Percentiles rank a stretch among this genome's conserved stretches.
Conservation (phyloP, 257 asterid genomes). For the Primulina huaijiensis region DNA sequence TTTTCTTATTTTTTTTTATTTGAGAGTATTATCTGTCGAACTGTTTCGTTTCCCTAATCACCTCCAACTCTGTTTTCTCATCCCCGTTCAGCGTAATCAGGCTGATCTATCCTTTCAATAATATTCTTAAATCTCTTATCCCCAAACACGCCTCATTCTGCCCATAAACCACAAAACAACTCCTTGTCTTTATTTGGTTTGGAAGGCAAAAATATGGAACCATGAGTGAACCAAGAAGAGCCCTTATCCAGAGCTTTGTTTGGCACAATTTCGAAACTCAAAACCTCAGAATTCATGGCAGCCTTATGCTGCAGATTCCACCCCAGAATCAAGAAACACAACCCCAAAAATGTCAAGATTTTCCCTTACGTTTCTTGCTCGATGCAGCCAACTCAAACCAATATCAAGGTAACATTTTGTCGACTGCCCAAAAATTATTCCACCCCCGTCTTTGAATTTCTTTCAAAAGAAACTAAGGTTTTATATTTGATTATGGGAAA, state of each 20-base stretch:
- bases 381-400: constrained; percentile 52
- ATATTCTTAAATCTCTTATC: too few species aligned
- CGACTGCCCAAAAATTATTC: too few species aligned
- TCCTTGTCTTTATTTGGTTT: constrained; percentile 24
- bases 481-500: constrained; percentile 9
- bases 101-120: too few species aligned
- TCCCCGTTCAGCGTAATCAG: too few species aligned
- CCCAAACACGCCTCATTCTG: too few species aligned
- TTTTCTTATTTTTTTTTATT: too few species aligned
- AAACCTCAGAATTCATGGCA: constrained; percentile 34
- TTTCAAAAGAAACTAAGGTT: constrained; percentile 16
- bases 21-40: too few species aligned
- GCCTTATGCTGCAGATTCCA: constrained; percentile 51
- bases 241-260: constrained; percentile 20
- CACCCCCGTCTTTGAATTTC: neutral
- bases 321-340: constrained; percentile 24
- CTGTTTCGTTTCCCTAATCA: too few species aligned
- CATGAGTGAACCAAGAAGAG: neutral
- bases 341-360: constrained; percentile 7
- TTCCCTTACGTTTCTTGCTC: constrained; percentile 43
- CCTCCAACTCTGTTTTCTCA: too few species aligned
- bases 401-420: constrained; percentile 49
- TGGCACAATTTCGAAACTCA: constrained; percentile 3
- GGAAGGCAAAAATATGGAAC: neutral
- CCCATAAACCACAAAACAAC: too few species aligned